A percentile compares a stretch with the other conserved stretches of the same genome.
These are phyloP conservation scores for Canariomyces notabilis DNA, from an alignment of 2,329 filamentous ascomycete species.

Conservation along the genomic window DNA sequence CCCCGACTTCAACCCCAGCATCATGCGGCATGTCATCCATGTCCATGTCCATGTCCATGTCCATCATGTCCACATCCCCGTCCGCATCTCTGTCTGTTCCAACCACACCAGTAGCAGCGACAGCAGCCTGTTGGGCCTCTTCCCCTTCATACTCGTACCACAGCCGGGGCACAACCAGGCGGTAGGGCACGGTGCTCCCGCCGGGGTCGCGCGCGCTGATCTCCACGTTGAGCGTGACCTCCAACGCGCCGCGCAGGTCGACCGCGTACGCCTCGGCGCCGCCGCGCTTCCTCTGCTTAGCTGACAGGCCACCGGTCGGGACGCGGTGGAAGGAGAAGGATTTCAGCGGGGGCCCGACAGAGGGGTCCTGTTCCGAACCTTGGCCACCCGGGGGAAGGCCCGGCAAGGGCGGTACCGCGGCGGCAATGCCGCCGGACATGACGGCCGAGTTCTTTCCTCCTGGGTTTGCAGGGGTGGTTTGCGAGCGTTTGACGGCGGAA, in stretches of 20 bases:
- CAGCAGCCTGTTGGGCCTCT: slow-evolving; percentile 26
- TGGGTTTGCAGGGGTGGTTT: slow-evolving; percentile 7
- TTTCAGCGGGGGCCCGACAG: slow-evolving; percentile 21
- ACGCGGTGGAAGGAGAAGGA: slow-evolving; percentile 64
- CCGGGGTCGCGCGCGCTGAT: slow-evolving; percentile 78
- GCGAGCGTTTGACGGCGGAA: slow-evolving; percentile 34
- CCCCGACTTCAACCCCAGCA: slow-evolving; percentile 8
- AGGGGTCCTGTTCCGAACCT: not conserved
- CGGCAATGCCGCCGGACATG: not conserved
- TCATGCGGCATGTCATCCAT: no score
- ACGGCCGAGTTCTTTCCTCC: not conserved
- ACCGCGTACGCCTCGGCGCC: slow-evolving; percentile 51
- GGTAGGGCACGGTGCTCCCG: slow-evolving; percentile 83
- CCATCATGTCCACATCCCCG: not conserved
- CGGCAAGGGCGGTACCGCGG: no score
- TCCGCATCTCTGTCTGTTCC: not conserved
- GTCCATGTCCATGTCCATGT: no score
- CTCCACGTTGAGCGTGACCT: slow-evolving; percentile 86
- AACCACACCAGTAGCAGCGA: no score
- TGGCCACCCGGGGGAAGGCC: no score
- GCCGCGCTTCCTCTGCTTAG: slow-evolving; percentile 52
- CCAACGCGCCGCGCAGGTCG: slow-evolving; percentile 76
- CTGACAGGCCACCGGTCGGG: slow-evolving; percentile 58
- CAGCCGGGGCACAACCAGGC: slow-evolving; percentile 77
- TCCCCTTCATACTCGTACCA: slow-evolving; percentile 50